These are phyloP conservation scores for Letharia columbiana DNA, from an alignment of 495 filamentous ascomycete species.

Conservation along the genomic window DNA sequence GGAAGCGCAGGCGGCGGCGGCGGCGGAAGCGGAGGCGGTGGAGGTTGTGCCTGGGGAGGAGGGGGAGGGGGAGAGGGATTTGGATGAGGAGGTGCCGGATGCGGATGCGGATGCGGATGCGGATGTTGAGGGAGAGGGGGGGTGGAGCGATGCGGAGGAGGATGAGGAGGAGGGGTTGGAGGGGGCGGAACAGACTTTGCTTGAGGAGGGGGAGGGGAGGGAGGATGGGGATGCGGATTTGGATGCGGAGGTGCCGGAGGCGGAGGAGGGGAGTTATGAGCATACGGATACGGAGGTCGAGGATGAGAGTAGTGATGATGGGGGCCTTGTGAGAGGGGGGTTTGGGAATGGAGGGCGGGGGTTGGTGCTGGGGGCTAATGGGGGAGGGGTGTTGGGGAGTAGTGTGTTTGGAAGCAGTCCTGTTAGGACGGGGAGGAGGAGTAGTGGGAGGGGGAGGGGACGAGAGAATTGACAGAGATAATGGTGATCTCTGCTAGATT, in stretches of 20 bases:
- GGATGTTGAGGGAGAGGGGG: background rate
- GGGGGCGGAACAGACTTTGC: conserved; percentile 2
- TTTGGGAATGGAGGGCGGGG: conserved; percentile 8
- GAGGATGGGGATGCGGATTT: conserved; percentile 28
- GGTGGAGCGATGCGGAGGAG: conserved; percentile 9
- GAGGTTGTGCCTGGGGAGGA: conserved; percentile 38
- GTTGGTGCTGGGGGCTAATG: conserved; percentile 31
- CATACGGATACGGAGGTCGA: conserved; percentile 40
- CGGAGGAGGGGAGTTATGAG: conserved; percentile 33
- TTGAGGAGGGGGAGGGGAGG: background rate
- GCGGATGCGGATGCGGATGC: conserved; percentile 12
- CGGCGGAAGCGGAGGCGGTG: conserved; percentile 38
- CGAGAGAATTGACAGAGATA: conserved; percentile 18
- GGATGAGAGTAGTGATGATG: conserved; percentile 33
- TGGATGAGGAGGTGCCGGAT: conserved; percentile 14
- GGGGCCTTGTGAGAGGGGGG: conserved; percentile 5
- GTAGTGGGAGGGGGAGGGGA: conserved; percentile 12
- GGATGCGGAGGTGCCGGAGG: conserved; percentile 45
- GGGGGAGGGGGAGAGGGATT: conserved; percentile 20
- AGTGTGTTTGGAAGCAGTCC: conserved; percentile 24
- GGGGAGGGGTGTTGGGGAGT: conserved; percentile 15
- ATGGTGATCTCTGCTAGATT: background rate
- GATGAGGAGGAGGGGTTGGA: conserved; percentile 3
- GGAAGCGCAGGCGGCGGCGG: conserved; percentile 51
- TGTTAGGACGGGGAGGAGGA: conserved; percentile 11